phyloP scores from a whole-genome alignment of 345 rosid genomes.

The Brassica cretica region DNA sequence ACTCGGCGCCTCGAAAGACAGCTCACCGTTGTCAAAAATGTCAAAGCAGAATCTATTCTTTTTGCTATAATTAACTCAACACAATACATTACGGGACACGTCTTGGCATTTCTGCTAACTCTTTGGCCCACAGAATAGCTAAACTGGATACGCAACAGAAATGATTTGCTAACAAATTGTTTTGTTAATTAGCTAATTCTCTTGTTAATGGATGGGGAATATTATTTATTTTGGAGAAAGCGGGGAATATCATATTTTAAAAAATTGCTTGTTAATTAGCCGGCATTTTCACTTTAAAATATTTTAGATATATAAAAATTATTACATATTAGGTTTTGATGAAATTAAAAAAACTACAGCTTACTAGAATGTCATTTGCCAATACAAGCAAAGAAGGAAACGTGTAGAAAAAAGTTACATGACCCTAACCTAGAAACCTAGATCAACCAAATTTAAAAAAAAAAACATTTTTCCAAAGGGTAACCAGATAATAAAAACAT shows the following conservation, averaged over 20 bases:
- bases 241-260: background rate
- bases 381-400: background rate
- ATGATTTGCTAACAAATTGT: slow-evolving; percentile 9
- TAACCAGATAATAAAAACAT: background rate
- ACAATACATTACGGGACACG: slow-evolving; percentile 16
- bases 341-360: background rate
- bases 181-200: background rate
- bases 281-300: background rate
- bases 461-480: no score
- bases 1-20: slow-evolving; percentile 33
- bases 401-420: background rate
- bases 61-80: background rate
- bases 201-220: slow-evolving; percentile 10
- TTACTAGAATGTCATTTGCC: background rate
- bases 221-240: background rate
- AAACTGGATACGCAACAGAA: slow-evolving; percentile 11
- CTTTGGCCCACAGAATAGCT: slow-evolving; percentile 17
- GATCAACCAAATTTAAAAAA: background rate
- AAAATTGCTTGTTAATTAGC: background rate
- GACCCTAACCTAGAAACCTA: background rate
- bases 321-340: background rate
- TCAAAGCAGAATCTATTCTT: slow-evolving; percentile 34
- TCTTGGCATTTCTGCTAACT: slow-evolving; percentile 6
- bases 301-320: background rate
- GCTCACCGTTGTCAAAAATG: slow-evolving; percentile 23